phyloP scores from a whole-genome alignment of 2,329 filamentous ascomycete species.

The Aspergillus intermedius region DNA sequence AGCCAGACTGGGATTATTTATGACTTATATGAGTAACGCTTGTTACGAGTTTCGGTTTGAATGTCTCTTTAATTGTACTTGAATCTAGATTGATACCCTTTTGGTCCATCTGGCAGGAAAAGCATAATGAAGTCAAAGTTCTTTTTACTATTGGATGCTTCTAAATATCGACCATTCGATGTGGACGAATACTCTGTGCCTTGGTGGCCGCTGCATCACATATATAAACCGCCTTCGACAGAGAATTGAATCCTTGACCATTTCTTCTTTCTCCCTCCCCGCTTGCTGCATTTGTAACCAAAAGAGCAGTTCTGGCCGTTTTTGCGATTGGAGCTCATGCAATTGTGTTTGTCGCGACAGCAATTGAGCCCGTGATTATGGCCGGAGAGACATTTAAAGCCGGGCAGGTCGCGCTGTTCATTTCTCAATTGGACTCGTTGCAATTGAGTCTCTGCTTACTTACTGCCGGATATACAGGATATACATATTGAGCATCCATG shows the following conservation, averaged over 20 bases:
- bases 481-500: neutral
- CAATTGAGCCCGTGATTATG: neutral
- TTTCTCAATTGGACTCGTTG: neutral
- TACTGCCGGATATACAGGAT: neutral
- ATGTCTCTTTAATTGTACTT: too few species aligned
- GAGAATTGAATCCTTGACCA: neutral
- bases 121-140: too few species aligned
- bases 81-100: neutral
- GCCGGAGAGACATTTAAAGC: neutral
- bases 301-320: neutral
- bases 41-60: too few species aligned
- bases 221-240: neutral
- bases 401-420: neutral
- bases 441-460: neutral
- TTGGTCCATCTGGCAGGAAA: too few species aligned
- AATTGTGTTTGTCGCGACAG: neutral
- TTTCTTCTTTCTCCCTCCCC: neutral
- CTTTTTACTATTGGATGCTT: too few species aligned
- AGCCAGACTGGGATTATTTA: neutral
- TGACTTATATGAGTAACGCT: too few species aligned
- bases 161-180: too few species aligned
- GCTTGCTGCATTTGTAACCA: neutral
- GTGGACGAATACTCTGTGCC: neutral
- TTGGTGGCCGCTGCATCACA: neutral
- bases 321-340: neutral